Evolutionary conservation across 768 basidiomycete genomes (phyloP), one percentile per base, ranked within the genome.

Genomic region (Auriscalpium microsporum): DNA sequence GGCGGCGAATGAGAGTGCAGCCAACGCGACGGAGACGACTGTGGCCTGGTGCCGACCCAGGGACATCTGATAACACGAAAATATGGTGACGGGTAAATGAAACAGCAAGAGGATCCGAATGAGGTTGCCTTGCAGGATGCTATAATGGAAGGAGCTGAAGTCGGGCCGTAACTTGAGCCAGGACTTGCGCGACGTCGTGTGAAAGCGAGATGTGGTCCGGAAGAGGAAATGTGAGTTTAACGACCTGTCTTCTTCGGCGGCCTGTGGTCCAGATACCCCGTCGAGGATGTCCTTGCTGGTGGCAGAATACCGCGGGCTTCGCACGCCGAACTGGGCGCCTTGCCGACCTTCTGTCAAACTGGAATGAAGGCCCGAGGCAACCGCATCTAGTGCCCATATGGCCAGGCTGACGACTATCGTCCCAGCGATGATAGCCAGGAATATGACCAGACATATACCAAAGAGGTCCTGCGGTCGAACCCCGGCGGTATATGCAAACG

Each of bases 41-140:
- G 82, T 78, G 1, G 81, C 78, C 2, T 75, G 69, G 3, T 74
- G 67, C 8, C 72, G 73, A 16, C 79, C 75, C 35, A 83, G 69
- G 10, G 82, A 80, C 78, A 94, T 85, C 65, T 94, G 86, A 69
- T 92, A 97, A 58, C 81, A 84, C 3, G 93, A 90, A 70, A 95
- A 95, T 51, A 92, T 81, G 37, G 93, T 95, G 56, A 98, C 79
- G 8, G 95, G 95, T 17, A 97, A 81, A 70, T 99, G 95, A 73
- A 99, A 98, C 36, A 94, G 74, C 40, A 96, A 77, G 45, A 98
- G 80, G 55, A 97, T 75, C 57, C 95, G 88, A 56, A 94, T 84
- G 56, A 97, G 82, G 69, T 96, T 97, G 46, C 95, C 95, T 60
- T 89, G 84, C 52, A 92, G 73, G 50, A 90, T 81, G 61, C 80